Evolutionary conservation across 208 protist genomes (phyloP).

Genomic region (Entamoeba histolytica): DNA sequence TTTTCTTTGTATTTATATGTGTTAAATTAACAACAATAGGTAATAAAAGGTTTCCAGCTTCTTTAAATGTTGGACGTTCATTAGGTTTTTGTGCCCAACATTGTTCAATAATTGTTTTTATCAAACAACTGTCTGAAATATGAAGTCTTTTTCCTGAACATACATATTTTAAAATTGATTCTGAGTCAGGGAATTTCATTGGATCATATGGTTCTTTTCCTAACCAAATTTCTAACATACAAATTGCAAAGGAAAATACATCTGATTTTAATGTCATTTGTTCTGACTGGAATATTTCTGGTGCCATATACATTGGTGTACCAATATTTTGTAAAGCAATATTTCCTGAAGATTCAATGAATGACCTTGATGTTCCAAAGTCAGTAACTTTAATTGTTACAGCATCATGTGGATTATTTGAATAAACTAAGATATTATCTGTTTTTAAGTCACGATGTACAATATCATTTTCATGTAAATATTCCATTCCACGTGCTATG

Average conservation of each 20-base stretch:
- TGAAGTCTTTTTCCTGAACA: no score
- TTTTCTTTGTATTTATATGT: no score
- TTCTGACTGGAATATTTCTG: not conserved
- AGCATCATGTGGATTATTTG: not conserved
- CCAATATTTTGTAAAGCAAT: not conserved
- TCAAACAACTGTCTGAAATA: no score
- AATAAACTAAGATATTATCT: constrained; percentile 56
- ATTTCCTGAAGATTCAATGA: no score
- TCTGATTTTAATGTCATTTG: not conserved
- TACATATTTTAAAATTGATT: no score
- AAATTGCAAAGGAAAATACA: not conserved
- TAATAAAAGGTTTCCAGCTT: no score
- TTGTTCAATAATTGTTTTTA: no score
- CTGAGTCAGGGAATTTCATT: no score
- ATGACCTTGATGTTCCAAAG: constrained; percentile 62
- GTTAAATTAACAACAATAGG: no score
- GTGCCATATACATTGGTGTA: not conserved
- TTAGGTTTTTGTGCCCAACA: no score
- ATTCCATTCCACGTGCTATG: no score
- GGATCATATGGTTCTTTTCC: not conserved
- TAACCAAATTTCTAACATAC: not conserved
- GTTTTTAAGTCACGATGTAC: constrained; percentile 86
- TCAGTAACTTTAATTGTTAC: constrained; percentile 37
- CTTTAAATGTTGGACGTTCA: no score
- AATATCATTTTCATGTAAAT: constrained; percentile 61